Percentiles rank a stretch among this genome's conserved stretches.
Conservation (phyloP, 257 asterid genomes). For the Solanum chiquidenum region DNA sequence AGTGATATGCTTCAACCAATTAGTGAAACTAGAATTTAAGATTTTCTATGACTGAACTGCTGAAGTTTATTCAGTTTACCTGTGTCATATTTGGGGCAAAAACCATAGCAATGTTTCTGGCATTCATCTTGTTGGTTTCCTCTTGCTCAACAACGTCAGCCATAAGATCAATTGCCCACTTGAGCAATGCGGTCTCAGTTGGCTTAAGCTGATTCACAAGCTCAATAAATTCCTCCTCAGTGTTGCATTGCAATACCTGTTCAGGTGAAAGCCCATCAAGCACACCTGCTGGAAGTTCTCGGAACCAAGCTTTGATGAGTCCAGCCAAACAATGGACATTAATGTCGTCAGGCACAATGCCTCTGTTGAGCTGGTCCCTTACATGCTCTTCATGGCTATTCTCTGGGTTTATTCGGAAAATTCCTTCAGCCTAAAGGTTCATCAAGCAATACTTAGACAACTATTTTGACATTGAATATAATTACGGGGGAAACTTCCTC, state of each 20-base stretch:
- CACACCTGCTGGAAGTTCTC: slow-evolving; percentile 86
- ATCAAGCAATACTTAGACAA: not conserved
- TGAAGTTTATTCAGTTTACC: slow-evolving; percentile 17
- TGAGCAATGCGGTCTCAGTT: slow-evolving; percentile 62
- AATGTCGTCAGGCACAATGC: slow-evolving; percentile 76
- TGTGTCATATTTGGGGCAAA: slow-evolving; percentile 97
- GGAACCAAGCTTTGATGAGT: slow-evolving; percentile 90
- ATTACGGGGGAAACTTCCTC: not conserved
- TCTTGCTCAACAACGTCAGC: slow-evolving; percentile 95
- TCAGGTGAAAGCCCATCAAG: slow-evolving; percentile 88
- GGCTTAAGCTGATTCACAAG: slow-evolving; percentile 68
- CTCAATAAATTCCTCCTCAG: slow-evolving; percentile 65
- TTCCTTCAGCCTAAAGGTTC: slow-evolving; percentile 74
- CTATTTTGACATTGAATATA: not conserved
- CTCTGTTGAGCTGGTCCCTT: slow-evolving; percentile 81
- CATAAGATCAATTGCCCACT: slow-evolving; percentile 96
- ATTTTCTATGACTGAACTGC: not conserved
- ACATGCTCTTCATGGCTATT: slow-evolving; percentile 81
- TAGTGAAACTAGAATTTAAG: not conserved
- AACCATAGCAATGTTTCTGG: slow-evolving; percentile 93
- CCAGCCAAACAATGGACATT: slow-evolving; percentile 96
- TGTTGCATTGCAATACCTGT: slow-evolving; percentile 65
- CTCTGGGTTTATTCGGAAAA: slow-evolving; percentile 94
- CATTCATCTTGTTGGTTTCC: slow-evolving; percentile 85
- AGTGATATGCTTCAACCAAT: not conserved